Percentiles rank a stretch among this genome's conserved stretches.
Evolutionary conservation across 257 asterid genomes (phyloP).

Genomic region (Datura wrightii): DNA sequence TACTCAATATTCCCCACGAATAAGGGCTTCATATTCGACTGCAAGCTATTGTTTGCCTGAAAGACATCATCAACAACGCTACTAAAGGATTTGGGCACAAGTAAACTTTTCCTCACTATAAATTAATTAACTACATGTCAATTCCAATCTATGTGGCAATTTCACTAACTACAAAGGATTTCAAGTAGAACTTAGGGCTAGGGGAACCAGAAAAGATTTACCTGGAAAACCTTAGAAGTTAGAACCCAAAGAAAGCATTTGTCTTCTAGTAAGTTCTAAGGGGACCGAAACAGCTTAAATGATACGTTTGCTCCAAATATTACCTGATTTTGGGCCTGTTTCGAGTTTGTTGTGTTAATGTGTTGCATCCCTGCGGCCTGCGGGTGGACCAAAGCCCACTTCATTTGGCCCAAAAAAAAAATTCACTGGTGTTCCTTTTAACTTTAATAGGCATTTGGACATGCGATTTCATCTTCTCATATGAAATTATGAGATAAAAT

Average conservation of each 20-base stretch:
- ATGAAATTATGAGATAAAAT: too few species aligned
- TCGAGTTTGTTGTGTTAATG: neutral
- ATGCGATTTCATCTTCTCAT: too few species aligned
- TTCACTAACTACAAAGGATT: neutral
- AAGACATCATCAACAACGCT: neutral
- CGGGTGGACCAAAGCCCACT: neutral
- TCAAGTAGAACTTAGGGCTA: neutral
- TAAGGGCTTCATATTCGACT: slow-evolving; percentile 66
- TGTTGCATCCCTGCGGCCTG: too few species aligned
- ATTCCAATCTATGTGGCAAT: neutral
- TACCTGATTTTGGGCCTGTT: slow-evolving; percentile 13
- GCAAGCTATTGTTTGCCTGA: neutral
- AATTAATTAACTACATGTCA: neutral
- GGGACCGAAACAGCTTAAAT: neutral
- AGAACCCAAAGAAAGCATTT: neutral
- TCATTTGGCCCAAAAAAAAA: neutral
- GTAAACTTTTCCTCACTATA: too few species aligned
- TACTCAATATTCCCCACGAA: slow-evolving; percentile 87
- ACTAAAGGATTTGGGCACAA: neutral
- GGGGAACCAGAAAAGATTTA: neutral
- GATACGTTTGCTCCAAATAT: neutral
- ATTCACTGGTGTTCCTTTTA: too few species aligned
- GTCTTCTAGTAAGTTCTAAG: neutral
- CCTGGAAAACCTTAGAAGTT: slow-evolving; percentile 2
- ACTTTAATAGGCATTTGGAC: too few species aligned